Conservation (phyloP, 2,329 filamentous ascomycete genomes). For the Ophiostoma fasciatum region DNA sequence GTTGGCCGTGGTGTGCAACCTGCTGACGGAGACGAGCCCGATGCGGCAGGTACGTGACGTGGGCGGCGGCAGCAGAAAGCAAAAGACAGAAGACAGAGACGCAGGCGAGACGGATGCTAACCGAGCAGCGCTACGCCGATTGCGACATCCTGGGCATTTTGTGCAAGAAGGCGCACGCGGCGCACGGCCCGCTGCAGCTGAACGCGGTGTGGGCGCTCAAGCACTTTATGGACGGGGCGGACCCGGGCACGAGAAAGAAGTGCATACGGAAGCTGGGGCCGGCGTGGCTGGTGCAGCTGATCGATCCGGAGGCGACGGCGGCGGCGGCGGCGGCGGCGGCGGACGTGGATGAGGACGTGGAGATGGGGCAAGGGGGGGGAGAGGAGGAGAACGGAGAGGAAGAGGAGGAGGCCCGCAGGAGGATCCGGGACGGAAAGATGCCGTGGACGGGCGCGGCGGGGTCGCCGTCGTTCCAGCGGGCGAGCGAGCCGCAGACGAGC, state of each 20-base stretch:
- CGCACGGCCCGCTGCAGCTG: slow-evolving; percentile 62
- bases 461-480: slow-evolving; percentile 9
- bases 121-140: slow-evolving; percentile 49
- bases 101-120: too few species aligned
- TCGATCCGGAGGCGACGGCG: slow-evolving; percentile 32
- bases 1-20: slow-evolving; percentile 69
- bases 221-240: slow-evolving; percentile 63
- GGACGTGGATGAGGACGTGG: slow-evolving; percentile 12
- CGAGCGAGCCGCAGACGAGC: slow-evolving; percentile 9
- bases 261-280: slow-evolving; percentile 65
- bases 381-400: slow-evolving; percentile 10
- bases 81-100: too few species aligned
- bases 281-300: slow-evolving; percentile 66
- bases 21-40: slow-evolving; percentile 78
- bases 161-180: slow-evolving; percentile 71
- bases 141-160: slow-evolving; percentile 61
- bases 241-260: slow-evolving; percentile 57
- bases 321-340: slow-evolving; percentile 10
- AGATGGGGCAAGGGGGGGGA: slow-evolving; percentile 11
- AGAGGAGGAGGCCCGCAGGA: slow-evolving; percentile 9
- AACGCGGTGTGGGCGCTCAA: slow-evolving; percentile 91
- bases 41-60: slow-evolving; percentile 71
- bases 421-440: slow-evolving; percentile 9
- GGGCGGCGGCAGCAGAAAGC: too few species aligned
- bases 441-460: background rate